Evolutionary conservation across 768 basidiomycete genomes (phyloP).

Genomic region (Floccularia luteovirens): DNA sequence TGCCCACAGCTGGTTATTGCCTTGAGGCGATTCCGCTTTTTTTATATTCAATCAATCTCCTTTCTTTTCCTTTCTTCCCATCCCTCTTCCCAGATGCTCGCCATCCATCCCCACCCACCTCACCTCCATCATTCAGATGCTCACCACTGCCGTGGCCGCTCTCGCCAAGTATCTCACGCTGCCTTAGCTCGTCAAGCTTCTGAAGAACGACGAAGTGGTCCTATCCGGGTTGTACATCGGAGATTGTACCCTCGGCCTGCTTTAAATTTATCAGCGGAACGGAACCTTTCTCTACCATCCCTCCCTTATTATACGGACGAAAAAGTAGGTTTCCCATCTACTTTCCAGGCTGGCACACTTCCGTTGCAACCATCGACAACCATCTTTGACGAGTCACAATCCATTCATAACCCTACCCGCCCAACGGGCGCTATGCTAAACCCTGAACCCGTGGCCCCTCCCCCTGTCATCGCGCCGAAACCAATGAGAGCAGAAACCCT

Average conservation of each 20-base stretch:
- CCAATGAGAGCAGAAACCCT: conserved; percentile 13
- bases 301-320: too few species aligned
- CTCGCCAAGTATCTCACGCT: conserved; percentile 26
- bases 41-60: conserved; percentile 4
- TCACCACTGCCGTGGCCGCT: conserved; percentile 17
- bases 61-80: conserved; percentile 8
- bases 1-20: too few species aligned
- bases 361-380: too few species aligned
- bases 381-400: too few species aligned
- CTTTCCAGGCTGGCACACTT: too few species aligned
- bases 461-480: conserved; percentile 14
- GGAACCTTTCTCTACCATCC: too few species aligned
- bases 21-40: conserved; percentile 12
- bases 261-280: neutral
- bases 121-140: too few species aligned
- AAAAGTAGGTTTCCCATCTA: too few species aligned
- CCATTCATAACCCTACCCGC: neutral
- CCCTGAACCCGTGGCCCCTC: neutral
- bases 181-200: conserved; percentile 36
- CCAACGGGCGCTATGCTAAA: neutral
- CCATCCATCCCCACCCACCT: conserved; percentile 5
- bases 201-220: conserved; percentile 23
- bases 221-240: neutral
- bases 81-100: conserved; percentile 9
- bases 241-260: neutral